Base-by-base conservation (phyloP, 225 moss, liverwort and hornwort genomes). In the Pseudisothecium myosuroides region DNA sequence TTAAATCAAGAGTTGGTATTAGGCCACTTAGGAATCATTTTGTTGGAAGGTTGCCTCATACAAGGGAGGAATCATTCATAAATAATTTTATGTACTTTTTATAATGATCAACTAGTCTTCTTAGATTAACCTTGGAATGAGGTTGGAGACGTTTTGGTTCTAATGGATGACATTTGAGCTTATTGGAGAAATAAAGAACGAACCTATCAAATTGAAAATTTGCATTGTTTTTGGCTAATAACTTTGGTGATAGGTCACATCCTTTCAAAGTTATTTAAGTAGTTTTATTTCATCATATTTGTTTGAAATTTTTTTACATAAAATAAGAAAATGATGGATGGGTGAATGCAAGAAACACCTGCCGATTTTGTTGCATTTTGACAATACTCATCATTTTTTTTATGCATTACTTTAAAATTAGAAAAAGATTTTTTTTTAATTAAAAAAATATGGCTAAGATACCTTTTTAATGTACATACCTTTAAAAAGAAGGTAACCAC, bases 141-240 rank as follows among this genome's bases (percentile, higher is more conserved):
- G 0, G 4, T 39, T 24, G 69, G 0, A 0, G 1, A 69, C 4
- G 1, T 69, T 28, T 72, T 3, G 3, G 5, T 27, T 27, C 0
- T 0, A 0, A 10, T 43, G 1, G 6, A 72, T 43, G 72, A 43
- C 23, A 43, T 43, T 43, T 7, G 2, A 1, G 1, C 15, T 5
- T 14, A 41, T 3, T 43, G 43, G 15, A 43, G 8, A 72, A 72
- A 43, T 2, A 0, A 72, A 9, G 2, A 27, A 43, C 27, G 27
- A 72, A 12, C 6, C 6, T 11, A 37, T 20, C n/a, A n/a, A n/a
- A n/a, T n/a, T n/a, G n/a, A n/a, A n/a, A n/a, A n/a, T n/a, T n/a
- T n/a, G n/a, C n/a, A 71, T 43, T 16, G 27, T 27, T 71, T 37
- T 15, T 9, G 24, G 23, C 12, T 16, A 8, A 41, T 4, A 68